Percentiles rank a stretch among this genome's conserved stretches.
Conservation (phyloP, 441 rosid genomes). For the Pelargonium australe region DNA sequence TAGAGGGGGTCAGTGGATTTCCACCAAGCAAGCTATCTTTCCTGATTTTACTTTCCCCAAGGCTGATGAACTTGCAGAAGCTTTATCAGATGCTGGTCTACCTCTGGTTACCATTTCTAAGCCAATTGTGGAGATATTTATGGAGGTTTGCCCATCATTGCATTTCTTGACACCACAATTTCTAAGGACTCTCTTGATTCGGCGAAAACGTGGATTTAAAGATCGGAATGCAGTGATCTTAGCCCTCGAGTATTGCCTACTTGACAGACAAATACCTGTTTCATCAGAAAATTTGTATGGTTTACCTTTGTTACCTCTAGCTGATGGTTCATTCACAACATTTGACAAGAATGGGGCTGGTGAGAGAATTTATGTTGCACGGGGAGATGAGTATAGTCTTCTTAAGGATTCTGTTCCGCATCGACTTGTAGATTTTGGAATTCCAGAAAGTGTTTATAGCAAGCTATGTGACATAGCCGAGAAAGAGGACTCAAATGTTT, state of each 20-base stretch:
- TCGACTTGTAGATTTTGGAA: conserved; percentile 65
- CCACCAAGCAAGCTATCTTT: conserved; percentile 87
- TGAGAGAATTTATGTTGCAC: conserved; percentile 78
- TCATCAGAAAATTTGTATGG: conserved; percentile 55
- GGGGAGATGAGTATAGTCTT: conserved; percentile 67
- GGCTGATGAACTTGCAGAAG: conserved; percentile 67
- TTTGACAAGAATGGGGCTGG: conserved; percentile 70
- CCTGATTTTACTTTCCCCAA: conserved; percentile 80
- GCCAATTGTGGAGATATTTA: conserved; percentile 62
- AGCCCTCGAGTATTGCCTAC: conserved; percentile 89
- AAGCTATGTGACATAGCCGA: conserved; percentile 76
- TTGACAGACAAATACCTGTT: conserved; percentile 57
- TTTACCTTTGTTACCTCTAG: conserved; percentile 83
- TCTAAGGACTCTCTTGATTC: conserved; percentile 64
- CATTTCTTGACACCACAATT: conserved; percentile 80
- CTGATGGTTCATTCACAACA: conserved; percentile 74
- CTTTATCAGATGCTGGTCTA: conserved; percentile 81
- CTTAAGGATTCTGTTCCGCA: conserved; percentile 78
- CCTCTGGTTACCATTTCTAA: conserved; percentile 64
- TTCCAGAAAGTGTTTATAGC: conserved; percentile 57
- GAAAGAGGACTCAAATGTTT: conserved; percentile 65
- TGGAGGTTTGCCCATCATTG: conserved; percentile 66
- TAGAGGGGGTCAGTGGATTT: conserved; percentile 90
- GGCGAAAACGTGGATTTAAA: conserved; percentile 71
- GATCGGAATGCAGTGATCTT: conserved; percentile 58